Evolutionary conservation across 2,329 filamentous ascomycete species (phyloP), one percentile per base, ranked within the genome.

Genomic region (Cercospora sp.): DNA sequence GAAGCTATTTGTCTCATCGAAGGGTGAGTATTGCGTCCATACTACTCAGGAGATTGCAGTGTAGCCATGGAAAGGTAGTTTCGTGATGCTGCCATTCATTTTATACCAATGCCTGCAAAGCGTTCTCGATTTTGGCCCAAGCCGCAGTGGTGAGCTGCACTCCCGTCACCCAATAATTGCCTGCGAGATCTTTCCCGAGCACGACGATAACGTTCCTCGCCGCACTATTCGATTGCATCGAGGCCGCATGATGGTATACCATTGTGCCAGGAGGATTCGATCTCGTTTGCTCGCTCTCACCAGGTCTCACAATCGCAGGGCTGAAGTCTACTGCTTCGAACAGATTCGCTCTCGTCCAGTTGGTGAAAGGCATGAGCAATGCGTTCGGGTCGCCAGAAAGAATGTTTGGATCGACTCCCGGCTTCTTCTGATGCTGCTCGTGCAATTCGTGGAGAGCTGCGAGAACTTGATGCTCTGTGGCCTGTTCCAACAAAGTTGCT

Each of bases 271-370:
- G 26, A 12, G 39, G 45, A 5, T 45, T 53, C 18, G 12, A n/a
- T 13, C 58, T 39, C 28, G 30, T 26, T n/a, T 16, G n/a, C 23
- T 30, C n/a, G 12, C 31, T 23, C 18, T 60, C 58, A 2, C 58
- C 33, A 39, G n/a, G 6, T 23, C 9, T 12, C n/a, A 58, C 9
- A 33, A 78, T 45, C 13, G 74, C 72, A 26, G 67, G 45, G 48
- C 75, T 74, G 60, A 84, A 83, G 71, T 83, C 80, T 6, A 75
- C 72, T 7, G 45, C 61, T 1, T 77, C 71, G 53, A 77, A 79
- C 23, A 83, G 72, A 42, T 77, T 73, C 7, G 74, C 79, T 53
- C 78, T 78, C 5, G 77, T 73, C 80, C 80, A 82, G 68, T 83
- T 84, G 8, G 75, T 79, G 39, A 79, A 75, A 2, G 72, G 65